Evolutionary conservation across 495 filamentous ascomycete genomes (phyloP).

Genomic region (Talaromyces ruber): DNA sequence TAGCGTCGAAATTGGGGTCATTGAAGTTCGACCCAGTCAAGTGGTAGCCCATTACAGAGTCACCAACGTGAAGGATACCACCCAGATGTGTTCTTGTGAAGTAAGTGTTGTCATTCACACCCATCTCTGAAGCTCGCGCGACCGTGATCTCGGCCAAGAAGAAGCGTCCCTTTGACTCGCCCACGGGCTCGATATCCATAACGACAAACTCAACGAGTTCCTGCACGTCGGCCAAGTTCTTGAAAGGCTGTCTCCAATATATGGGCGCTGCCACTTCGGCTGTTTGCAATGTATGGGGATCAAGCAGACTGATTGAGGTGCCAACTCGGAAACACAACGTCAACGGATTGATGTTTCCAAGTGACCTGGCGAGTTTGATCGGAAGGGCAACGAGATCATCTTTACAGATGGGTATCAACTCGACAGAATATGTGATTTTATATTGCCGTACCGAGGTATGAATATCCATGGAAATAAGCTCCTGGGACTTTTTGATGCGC

Average conservation of each 20-base stretch:
- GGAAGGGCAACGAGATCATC: constrained; percentile 94
- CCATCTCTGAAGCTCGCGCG: constrained; percentile 81
- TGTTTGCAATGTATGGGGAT: constrained; percentile 84
- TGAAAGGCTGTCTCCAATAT: constrained; percentile 88
- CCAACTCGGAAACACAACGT: constrained; percentile 83
- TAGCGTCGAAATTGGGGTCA: constrained; percentile 68
- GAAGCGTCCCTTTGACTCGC: constrained; percentile 69
- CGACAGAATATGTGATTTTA: constrained; percentile 83
- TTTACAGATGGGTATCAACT: constrained; percentile 89
- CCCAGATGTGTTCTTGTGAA: constrained; percentile 87
- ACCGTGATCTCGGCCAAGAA: constrained; percentile 79
- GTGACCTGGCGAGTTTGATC: constrained; percentile 70
- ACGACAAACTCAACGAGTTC: constrained; percentile 88
- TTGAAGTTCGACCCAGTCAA: constrained; percentile 87
- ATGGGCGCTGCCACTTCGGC: constrained; percentile 69
- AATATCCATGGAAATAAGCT: constrained; percentile 88
- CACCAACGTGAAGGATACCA: constrained; percentile 75
- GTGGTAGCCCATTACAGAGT: constrained; percentile 87
- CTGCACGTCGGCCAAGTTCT: constrained; percentile 70
- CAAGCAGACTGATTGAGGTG: constrained; percentile 79
- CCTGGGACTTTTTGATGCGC: constrained; percentile 73
- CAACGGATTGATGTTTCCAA: constrained; percentile 80
- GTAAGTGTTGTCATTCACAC: constrained; percentile 75
- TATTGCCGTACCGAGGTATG: constrained; percentile 84
- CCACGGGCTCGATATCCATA: constrained; percentile 84